Evolutionary conservation across 108 stramenopile genomes (phyloP).

Genomic region (Nitzschia sp.): DNA sequence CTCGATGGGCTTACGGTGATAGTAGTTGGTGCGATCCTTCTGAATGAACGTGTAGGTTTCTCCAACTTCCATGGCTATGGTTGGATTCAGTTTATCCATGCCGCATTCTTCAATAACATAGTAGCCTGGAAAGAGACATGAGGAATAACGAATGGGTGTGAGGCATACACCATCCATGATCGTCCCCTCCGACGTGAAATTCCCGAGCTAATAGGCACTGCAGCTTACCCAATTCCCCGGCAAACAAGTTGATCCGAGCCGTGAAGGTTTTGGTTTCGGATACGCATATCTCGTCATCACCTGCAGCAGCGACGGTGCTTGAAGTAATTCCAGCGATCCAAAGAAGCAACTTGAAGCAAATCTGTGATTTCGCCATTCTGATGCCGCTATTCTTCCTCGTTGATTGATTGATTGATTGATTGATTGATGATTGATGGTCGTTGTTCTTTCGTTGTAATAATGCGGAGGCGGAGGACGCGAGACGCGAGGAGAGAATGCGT

Average conservation of each 20-base stretch:
- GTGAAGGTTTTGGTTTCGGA: constrained; percentile 1
- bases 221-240: constrained; percentile 32
- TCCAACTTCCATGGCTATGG: constrained; percentile 22
- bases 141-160: too few relatives aligned
- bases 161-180: too few relatives aligned
- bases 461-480: too few relatives aligned
- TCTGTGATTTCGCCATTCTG: too few relatives aligned
- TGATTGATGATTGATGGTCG: too few relatives aligned
- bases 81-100: constrained; percentile 36
- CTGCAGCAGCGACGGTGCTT: not conserved
- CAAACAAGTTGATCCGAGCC: not conserved
- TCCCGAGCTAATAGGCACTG: too few relatives aligned
- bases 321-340: too few relatives aligned
- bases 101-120: constrained; percentile 74
- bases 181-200: not conserved
- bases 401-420: too few relatives aligned
- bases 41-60: constrained; percentile 31
- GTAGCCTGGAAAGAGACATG: constrained; percentile 62
- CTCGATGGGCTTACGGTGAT: constrained; percentile 10
- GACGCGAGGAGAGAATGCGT: too few relatives aligned
- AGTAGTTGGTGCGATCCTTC: constrained; percentile 26
- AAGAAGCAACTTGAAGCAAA: too few relatives aligned
- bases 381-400: too few relatives aligned
- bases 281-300: not conserved
- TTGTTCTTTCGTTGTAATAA: too few relatives aligned